Evolutionary conservation across 176 grass and related monocot species (phyloP), one percentile per base, ranked within the genome.

Genomic region (Lolium perenne): DNA sequence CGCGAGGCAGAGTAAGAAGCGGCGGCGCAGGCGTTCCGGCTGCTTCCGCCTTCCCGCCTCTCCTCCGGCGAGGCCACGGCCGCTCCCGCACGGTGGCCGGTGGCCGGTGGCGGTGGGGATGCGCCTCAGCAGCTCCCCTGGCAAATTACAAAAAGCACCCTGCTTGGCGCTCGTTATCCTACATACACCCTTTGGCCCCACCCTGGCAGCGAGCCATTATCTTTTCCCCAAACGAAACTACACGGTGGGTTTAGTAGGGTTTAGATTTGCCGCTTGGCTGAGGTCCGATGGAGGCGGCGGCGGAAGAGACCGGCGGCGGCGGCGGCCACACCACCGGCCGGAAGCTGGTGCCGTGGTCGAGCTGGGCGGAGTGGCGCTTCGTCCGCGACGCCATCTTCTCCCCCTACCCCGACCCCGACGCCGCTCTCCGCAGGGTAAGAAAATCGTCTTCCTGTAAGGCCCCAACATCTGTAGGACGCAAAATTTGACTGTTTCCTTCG

Each of bases 331-430:
- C 79, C 41, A 82, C 88, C 15, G 92, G 88, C 17, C 82, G 91
- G 88, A 99, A 93, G 90, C 88, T 99, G 77, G 97, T 96, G 12
- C 94, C 97, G 0, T 99, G 97, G 97, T 91, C 94, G 59, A 96
- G 87, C 83, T 99, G 97, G 97, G 87, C 71, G 8, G 94, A 96
- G 79, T 98, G 97, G 97, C 72, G 86, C 43, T 86, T 92, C 62
- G 94, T 98, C 68, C 87, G 90, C 64, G 85, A 92, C 65, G 86
- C 77, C 58, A 88, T 98, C 78, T 98, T 98, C 86, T 94, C 93
- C 43, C 78, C 90, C 21, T 91, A 81, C 49, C 88, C 92, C 3
- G 66, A 80, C 20, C 88, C 88, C 4, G 66, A 80, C 13, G 71
- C 90, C 21, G 91, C 93, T 70, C 90, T 94, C 57, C 86, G 35